Evolutionary conservation across 768 basidiomycete genomes (phyloP).

Genomic region (Chiua virens): DNA sequence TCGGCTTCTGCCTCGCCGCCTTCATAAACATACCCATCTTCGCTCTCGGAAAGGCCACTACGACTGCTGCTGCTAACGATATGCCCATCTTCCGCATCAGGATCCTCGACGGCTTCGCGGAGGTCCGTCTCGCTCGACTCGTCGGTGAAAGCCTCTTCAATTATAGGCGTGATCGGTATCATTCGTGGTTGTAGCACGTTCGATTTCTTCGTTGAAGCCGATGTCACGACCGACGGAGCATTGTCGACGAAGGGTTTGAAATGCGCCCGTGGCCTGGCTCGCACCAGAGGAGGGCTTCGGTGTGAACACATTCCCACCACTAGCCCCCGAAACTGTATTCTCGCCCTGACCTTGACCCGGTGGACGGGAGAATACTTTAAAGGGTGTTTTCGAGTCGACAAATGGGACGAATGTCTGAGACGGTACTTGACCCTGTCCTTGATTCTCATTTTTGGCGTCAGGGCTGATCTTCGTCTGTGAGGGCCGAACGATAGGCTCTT

Average conservation of each 20-base stretch:
- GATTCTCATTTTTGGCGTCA: constrained; percentile 18
- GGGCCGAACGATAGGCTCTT: constrained; percentile 32
- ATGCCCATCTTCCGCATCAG: constrained; percentile 26
- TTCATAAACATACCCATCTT: constrained; percentile 35
- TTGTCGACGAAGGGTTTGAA: constrained; percentile 41
- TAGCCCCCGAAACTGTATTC: constrained; percentile 25
- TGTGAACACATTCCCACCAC: constrained; percentile 37
- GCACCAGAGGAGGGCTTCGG: constrained; percentile 40
- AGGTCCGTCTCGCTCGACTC: constrained; percentile 32
- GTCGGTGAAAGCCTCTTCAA: constrained; percentile 31
- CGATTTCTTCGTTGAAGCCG: constrained; percentile 20
- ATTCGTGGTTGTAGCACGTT: constrained; percentile 20
- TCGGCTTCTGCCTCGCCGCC: constrained; percentile 27
- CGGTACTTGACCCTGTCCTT: constrained; percentile 15
- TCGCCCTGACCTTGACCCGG: constrained; percentile 43
- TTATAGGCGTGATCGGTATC: constrained; percentile 15
- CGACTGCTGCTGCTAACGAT: constrained; percentile 27
- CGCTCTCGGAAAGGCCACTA: constrained; percentile 33
- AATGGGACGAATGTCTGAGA: constrained; percentile 44
- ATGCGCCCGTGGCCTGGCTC: constrained; percentile 17
- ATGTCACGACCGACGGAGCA: constrained; percentile 12
- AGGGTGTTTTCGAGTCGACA: constrained; percentile 39
- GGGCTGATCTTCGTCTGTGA: constrained; percentile 16
- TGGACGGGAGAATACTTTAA: constrained; percentile 73
- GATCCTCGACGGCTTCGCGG: constrained; percentile 17